Evolutionary conservation across 352 stramenopile species (phyloP).

Genomic region (Globisporangium ultimum): DNA sequence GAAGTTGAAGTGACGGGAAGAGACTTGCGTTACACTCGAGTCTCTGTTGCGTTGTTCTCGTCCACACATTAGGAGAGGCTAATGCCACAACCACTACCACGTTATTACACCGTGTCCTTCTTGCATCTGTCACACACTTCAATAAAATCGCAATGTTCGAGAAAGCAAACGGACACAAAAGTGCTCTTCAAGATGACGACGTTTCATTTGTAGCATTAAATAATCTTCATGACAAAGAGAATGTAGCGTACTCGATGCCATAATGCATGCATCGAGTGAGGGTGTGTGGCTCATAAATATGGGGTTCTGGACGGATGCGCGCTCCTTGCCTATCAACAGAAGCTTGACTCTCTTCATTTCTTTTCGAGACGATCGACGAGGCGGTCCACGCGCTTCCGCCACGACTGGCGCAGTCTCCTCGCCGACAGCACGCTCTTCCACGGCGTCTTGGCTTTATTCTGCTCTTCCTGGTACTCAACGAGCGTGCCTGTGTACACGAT

Average conservation of each 20-base stretch:
- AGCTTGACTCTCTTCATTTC: conserved; percentile 8
- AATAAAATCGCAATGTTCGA: no score
- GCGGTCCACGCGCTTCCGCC: conserved; percentile 50
- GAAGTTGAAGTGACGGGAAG: no score
- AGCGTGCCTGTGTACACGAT: conserved; percentile 58
- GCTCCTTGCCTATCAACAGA: not conserved
- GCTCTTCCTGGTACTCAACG: conserved; percentile 62
- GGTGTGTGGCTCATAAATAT: conserved; percentile 6
- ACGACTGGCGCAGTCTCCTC: conserved; percentile 32
- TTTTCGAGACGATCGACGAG: conserved; percentile 57
- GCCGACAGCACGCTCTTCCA: conserved; percentile 45
- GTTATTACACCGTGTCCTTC: no score
- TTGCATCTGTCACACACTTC: no score
- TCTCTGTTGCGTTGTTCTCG: no score
- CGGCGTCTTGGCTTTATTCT: conserved; percentile 23
- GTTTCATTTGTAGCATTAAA: not conserved
- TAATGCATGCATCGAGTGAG: not conserved
- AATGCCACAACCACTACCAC: no score
- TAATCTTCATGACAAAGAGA: not conserved
- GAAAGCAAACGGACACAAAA: no score
- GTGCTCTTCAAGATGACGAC: no score
- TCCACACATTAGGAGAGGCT: no score
- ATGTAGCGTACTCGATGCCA: not conserved
- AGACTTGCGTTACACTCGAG: no score
- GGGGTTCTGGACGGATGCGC: not conserved